These are phyloP conservation scores for Tricholoma flavovirens DNA, from an alignment of 768 basidiomycete species.

Conservation along the genomic window DNA sequence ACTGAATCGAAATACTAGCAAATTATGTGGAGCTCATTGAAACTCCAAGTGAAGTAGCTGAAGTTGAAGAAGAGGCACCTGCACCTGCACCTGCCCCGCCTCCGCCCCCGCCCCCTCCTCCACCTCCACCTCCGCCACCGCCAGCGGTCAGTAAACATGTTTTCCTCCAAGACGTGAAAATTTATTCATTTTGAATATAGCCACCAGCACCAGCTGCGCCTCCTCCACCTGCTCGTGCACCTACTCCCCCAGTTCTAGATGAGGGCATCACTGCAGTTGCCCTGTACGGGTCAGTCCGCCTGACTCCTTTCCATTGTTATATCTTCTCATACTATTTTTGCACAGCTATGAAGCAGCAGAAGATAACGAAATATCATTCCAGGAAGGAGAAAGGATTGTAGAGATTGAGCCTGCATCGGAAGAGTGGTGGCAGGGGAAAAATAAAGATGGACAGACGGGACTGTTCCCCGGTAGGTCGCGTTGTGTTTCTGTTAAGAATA, in stretches of 20 bases:
- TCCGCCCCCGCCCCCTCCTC: no score
- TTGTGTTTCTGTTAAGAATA: background rate
- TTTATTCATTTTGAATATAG: constrained; percentile 25
- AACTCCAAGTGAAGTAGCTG: constrained; percentile 28
- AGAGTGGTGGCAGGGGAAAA: constrained; percentile 85
- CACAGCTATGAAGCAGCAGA: constrained; percentile 82
- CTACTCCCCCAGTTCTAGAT: constrained; percentile 46
- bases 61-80: no score
- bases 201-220: constrained; percentile 37
- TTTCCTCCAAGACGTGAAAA: no score
- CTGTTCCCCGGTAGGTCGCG: constrained; percentile 66
- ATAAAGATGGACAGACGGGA: constrained; percentile 49
- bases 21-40: constrained; percentile 85
- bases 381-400: constrained; percentile 73
- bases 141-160: no score
- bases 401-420: constrained; percentile 77
- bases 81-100: no score
- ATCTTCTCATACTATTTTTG: background rate
- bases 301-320: background rate
- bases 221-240: constrained; percentile 42
- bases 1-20: constrained; percentile 32
- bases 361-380: constrained; percentile 86
- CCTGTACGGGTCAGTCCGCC: constrained; percentile 57
- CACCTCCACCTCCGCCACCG: no score
- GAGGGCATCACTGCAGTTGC: constrained; percentile 60